A percentile compares a stretch with the other conserved stretches of the same genome.
Conservation (phyloP, 257 asterid genomes). For the Penstemon eatonii region DNA sequence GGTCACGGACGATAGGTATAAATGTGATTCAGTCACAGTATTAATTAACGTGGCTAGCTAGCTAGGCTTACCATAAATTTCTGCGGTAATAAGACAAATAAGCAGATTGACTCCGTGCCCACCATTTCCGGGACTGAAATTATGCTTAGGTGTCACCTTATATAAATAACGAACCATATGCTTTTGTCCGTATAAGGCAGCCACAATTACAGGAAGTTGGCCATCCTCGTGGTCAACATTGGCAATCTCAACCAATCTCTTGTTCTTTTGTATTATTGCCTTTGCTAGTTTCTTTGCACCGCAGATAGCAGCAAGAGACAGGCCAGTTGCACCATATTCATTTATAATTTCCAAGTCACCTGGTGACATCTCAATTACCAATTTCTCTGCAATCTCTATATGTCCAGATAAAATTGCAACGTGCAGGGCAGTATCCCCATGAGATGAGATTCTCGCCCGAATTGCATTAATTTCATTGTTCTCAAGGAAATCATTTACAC, state of each 20-base stretch:
- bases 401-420: constrained; percentile 40
- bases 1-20: too few relatives aligned
- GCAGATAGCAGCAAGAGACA: constrained; percentile 42
- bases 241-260: constrained; percentile 22
- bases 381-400: constrained; percentile 30
- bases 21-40: too few relatives aligned
- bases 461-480: constrained; percentile 12
- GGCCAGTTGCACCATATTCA: constrained; percentile 38
- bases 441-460: constrained; percentile 39
- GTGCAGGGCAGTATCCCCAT: constrained; percentile 45
- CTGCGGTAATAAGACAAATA: constrained; percentile 45
- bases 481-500: neutral
- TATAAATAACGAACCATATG: constrained; percentile 38
- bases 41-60: too few relatives aligned
- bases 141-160: constrained; percentile 29
- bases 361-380: constrained; percentile 27
- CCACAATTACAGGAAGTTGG: constrained; percentile 51
- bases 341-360: constrained; percentile 36
- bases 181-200: constrained; percentile 41
- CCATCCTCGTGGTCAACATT: constrained; percentile 41
- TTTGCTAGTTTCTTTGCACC: constrained; percentile 37
- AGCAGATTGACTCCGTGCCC: constrained; percentile 37
- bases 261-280: constrained; percentile 30
- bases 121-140: constrained; percentile 35
- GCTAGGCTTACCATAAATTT: constrained; percentile 36